A percentile compares a stretch with the other conserved stretches of the same genome.
These are phyloP conservation scores for Beauveria scarabaeidicola DNA, from an alignment of 2,329 filamentous ascomycete species.

Conservation along the genomic window DNA sequence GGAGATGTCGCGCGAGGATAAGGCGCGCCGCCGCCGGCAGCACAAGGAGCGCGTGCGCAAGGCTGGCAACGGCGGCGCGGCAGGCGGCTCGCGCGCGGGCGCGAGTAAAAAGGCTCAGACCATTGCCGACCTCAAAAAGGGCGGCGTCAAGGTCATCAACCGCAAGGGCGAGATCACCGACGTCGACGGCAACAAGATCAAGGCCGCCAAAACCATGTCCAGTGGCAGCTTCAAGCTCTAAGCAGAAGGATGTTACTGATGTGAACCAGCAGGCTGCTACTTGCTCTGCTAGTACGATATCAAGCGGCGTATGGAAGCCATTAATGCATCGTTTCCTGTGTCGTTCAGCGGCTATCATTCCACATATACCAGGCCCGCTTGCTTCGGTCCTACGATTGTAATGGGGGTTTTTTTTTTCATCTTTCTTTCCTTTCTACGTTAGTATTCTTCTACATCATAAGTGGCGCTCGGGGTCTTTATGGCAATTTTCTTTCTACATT, in stretches of 20 bases:
- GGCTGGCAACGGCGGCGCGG: constrained; percentile 39
- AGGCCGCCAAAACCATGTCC: constrained; percentile 39
- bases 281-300: not conserved
- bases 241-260: not conserved
- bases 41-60: constrained; percentile 82
- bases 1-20: constrained; percentile 85
- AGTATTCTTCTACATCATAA: not conserved
- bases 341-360: not conserved
- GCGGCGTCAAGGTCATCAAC: constrained; percentile 85
- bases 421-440: too few relatives aligned
- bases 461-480: not conserved
- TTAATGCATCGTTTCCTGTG: not conserved
- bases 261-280: not conserved
- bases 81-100: constrained; percentile 16
- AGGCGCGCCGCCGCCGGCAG: constrained; percentile 63
- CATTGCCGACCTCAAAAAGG: constrained; percentile 65
- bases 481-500: not conserved
- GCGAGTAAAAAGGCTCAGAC: constrained; percentile 37
- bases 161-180: constrained; percentile 80
- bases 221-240: constrained; percentile 56
- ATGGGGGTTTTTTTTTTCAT: not conserved
- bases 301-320: not conserved
- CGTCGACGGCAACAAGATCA: constrained; percentile 71
- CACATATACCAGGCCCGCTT: not conserved
- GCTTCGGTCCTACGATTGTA: not conserved